A percentile compares a stretch with the other conserved stretches of the same genome.
phyloP scores from a whole-genome alignment of 2,329 filamentous ascomycete species.

The Pezicula carpinea region DNA sequence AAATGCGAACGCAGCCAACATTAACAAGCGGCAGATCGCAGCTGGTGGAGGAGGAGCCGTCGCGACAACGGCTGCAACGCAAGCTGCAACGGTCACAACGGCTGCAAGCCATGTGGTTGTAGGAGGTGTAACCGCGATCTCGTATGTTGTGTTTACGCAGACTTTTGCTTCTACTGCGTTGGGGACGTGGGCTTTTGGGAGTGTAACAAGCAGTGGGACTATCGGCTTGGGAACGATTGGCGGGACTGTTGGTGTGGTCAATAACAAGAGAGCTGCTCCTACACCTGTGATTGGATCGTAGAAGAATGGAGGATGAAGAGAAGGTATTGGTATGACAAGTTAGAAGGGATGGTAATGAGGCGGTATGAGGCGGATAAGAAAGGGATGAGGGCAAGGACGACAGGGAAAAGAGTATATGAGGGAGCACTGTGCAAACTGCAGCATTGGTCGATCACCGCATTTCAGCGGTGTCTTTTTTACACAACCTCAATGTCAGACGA shows the following conservation, averaged over 20 bases:
- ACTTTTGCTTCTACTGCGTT: conserved; percentile 26
- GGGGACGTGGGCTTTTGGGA: conserved; percentile 23
- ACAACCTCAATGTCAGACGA: too few species aligned
- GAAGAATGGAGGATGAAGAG: neutral
- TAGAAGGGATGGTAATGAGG: too few species aligned
- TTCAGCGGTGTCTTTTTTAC: too few species aligned
- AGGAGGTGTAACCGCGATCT: conserved; percentile 14
- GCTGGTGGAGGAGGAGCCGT: neutral
- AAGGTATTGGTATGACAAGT: too few species aligned
- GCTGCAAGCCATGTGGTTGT: conserved; percentile 15
- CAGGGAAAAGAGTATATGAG: too few species aligned
- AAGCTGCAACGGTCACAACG: conserved; percentile 12
- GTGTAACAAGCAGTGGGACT: conserved; percentile 18
- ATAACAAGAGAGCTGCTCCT: conserved; percentile 8
- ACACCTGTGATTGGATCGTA: conserved; percentile 2
- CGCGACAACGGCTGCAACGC: conserved; percentile 7
- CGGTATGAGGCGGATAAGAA: too few species aligned
- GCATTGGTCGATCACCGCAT: too few species aligned
- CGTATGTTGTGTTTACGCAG: conserved; percentile 18
- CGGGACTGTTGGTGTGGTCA: conserved; percentile 7
- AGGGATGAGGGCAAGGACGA: too few species aligned
- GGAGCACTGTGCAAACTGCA: too few species aligned
- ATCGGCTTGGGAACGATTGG: conserved; percentile 24
- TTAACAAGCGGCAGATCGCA: neutral
- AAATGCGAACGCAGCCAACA: too few species aligned